Evolutionary conservation across 208 protist species (phyloP), one percentile per base, ranked within the genome.

Genomic region (Acanthamoeba polyphaga): DNA sequence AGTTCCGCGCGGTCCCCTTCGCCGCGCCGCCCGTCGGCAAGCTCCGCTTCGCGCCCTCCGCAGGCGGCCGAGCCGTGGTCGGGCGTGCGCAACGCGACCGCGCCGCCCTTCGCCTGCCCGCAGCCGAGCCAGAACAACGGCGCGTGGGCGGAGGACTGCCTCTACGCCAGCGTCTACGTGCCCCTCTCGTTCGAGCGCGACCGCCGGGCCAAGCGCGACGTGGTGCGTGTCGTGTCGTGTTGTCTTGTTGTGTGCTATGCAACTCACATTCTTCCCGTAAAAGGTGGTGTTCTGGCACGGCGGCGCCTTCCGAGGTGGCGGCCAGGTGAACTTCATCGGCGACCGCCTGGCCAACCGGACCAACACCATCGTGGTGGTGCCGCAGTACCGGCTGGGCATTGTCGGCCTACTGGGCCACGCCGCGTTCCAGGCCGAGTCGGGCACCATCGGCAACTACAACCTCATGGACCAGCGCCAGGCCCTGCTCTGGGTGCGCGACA

Each of bases 361-460:
- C 38, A 46, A 53, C n/a, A 64, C 51, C 24, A 27, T 88, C 0
- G 19, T 88, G 0, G 78, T 95, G 19, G 51, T 89, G 43, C 60
- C 93, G 7, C 19, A 55, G 92, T 96, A 95, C 51, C 49, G 93
- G 62, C 72, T 95, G 1, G 94, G 94, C 27, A 88, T 92, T 22
- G 72, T 95, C 60, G 94, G 95, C 92, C 93, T 88, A 22, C 78
- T 88, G 15, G 43, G 49, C 49, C 22, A 64, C 27, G 55, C 60
- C 12, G 78, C 5, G 24, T 53, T 88, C 78, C 1, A 15, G 13
- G 29, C 1, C 27, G 70, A 78, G 70, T 78, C 70, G 17, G 29
- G 70, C 70, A 78, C 70, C 58, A 27, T 27, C 58, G 58, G 58
- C 58, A 64, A 64, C 17, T 64, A 64, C 58, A 64, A 64, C 58